Evolutionary conservation across 257 asterid genomes (phyloP), one percentile per base, ranked within the genome.

Genomic region (Ligustrum vulgare): DNA sequence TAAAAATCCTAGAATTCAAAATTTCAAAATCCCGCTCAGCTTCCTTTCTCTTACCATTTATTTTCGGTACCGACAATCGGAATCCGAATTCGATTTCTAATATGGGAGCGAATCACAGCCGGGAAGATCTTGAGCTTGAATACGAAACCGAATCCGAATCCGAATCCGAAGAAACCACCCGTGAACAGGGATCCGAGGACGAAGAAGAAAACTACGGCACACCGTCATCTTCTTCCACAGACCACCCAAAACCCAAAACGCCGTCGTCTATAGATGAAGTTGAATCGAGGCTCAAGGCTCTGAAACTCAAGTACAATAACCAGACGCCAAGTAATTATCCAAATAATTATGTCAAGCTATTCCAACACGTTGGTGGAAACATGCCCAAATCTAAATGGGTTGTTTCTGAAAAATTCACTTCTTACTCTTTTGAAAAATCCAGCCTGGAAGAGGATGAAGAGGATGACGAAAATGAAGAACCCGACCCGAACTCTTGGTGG

Each of bases 61-160:
- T 34, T 3, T 43, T 67, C 76, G 1, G 51, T 28, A 36, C 2
- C 70, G 63, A 15, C 65, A 20, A 82, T 76, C 81, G 75, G 79
- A 49, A 49, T 16, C 81, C 77, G 77, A 49, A 49, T 49, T 73
- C 76, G 76, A 34, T 39, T 58, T 37, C 32, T 43, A 32, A 45
- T 64, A 93, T 93, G 98, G 98, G 98, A 6, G 95, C 95, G 67
- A 82, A 90, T 70, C 93, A 87, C 82, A 93, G 97, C 80, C 92
- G 89, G 2, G 89, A 81, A 75, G 91, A 90, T 81, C 83, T 86
- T 43, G 93, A 89, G 66, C 90, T 89, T 4, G 97, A 93, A 13
- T 87, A 94, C 35, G 98, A 93, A 0, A 34, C 90, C 15, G 96
- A 91, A 47, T 86, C 84, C 73, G 96, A 91, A 47, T 86, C 84